Evolutionary conservation across 2,329 filamentous ascomycete genomes (phyloP), one percentile per base, ranked within the genome.

Genomic region (Exophiala oligosperma): DNA sequence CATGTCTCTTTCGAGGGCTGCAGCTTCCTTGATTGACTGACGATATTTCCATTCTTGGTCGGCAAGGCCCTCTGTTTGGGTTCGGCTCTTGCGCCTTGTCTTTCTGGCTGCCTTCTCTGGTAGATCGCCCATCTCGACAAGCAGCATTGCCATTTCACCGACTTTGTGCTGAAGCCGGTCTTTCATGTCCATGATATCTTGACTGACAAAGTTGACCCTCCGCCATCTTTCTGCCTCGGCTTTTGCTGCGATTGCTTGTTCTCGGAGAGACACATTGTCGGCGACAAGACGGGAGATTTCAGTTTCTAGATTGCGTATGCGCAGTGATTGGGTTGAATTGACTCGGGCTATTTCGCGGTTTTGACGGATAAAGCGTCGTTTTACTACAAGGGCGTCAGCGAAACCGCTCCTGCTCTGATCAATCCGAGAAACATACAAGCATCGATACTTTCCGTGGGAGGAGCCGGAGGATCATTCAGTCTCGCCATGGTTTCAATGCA

Each of bases 301-400:
- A n/a, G 79, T 76, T 69, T 88, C 84, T 51, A 88, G 77, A 56
- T 76, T 81, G 58, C 85, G 83, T 59, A 88, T 87, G 49, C 84
- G 83, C 49, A 86, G 76, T 3, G 83, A 86, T 70, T 88, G 85
- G 55, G 79, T 80, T 5, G 85, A 87, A 68, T 88, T 87, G 60
- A 78, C 82, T 64, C 82, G 79, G 58, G 84, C 84, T 58, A 88
- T 82, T 69, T 88, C 85, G 65, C 85, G 82, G 69, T 88, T 88
- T 69, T 88, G 85, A 55, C 85, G 76, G 62, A 87, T 77, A 68
- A 87, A 87, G 64, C 84, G 76, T 60, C 85, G 77, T 74, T 86
- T 88, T 53, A 87, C 84, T 32, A 41, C 8, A 61, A 47, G 17
- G 55, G 49, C 49, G 24, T 21, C 40, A 43, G 40, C 32, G 8